Base-by-base conservation (phyloP, 306 rosid genomes). In the Leucaena leucocephala region DNA sequence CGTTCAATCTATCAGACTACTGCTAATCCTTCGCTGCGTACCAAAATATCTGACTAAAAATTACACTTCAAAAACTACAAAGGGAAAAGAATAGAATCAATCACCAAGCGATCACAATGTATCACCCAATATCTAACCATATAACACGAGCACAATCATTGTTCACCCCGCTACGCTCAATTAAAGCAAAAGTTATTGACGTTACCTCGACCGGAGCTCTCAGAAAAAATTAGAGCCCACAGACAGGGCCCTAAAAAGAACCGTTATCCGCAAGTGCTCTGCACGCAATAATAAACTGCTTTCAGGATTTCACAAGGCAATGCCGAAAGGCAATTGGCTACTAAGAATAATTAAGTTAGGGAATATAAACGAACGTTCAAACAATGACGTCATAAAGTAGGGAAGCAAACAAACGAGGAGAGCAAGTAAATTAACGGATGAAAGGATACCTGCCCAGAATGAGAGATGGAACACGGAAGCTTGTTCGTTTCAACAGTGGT, bases 231-330 rank as follows among this genome's bases (percentile, higher is more conserved):
- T 55, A 74, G 46, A 14, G 49, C 66, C 45, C 73, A 40, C 52
- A 59, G 34, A 78, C 45, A 46, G 84, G 84, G 72, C 85, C 90
- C 88, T 82, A 82, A 62, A 84, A 71, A 61, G 48, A 44, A 75
- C 68, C 79, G 76, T 50, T 72, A 63, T 64, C 74, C 42, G 21
- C 16, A 76, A 55, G 15, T 71, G 58, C 80, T 78, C 86, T 81
- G 79, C 86, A 69, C 78, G 27, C 34, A 76, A 59, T 10, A 11
- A 72, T 3, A 48, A 48, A 46, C 8, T 5, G 44, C 71, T 62
- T 69, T 73, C 64, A 62, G 72, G 74, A 82, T 54, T 52, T 40
- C 35, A 12, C 77, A 50, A 77, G 27, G 65, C 39, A 88, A 81
- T 74, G 88, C 86, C 50, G 82, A 46, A 22, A 4, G 44, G 62